phyloP scores from a whole-genome alignment of 495 filamentous ascomycete species.

The Lophiostoma macrostomum region DNA sequence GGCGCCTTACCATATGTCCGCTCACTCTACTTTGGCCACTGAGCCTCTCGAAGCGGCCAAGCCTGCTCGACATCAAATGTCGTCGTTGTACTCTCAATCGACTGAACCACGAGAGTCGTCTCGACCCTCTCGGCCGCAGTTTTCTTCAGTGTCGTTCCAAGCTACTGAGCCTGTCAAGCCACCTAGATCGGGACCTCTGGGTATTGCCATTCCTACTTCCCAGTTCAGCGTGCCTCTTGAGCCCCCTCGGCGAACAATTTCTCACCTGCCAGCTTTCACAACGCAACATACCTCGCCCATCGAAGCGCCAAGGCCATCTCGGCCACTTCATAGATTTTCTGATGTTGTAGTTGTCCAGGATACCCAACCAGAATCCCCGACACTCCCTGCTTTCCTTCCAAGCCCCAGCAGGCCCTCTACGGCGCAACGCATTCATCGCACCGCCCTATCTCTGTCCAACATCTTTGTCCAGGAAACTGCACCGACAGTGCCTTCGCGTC shows the following conservation, averaged over 20 bases:
- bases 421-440: neutral
- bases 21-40: conserved; percentile 49
- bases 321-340: conserved; percentile 16
- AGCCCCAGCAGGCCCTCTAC: conserved; percentile 19
- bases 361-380: conserved; percentile 29
- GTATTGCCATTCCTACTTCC: conserved; percentile 2
- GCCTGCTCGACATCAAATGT: conserved; percentile 10
- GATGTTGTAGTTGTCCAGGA: conserved; percentile 28
- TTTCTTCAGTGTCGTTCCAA: conserved; percentile 51
- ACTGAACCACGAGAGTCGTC: conserved; percentile 23
- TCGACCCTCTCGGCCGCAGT: conserved; percentile 35
- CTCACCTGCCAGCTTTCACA: conserved; percentile 16
- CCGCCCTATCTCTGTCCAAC: conserved; percentile 11
- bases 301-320: neutral
- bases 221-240: conserved; percentile 19
- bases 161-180: conserved; percentile 50
- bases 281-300: conserved; percentile 27
- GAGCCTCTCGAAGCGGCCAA: conserved; percentile 45
- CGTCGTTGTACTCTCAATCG: conserved; percentile 5
- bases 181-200: neutral
- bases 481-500: conserved; percentile 23
- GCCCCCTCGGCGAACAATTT: neutral
- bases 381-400: conserved; percentile 23
- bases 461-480: conserved; percentile 23
- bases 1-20: conserved; percentile 46